Percentiles rank a stretch among this genome's conserved stretches.
phyloP scores from a whole-genome alignment of 208 protist species.

The Leishmania braziliensis region DNA sequence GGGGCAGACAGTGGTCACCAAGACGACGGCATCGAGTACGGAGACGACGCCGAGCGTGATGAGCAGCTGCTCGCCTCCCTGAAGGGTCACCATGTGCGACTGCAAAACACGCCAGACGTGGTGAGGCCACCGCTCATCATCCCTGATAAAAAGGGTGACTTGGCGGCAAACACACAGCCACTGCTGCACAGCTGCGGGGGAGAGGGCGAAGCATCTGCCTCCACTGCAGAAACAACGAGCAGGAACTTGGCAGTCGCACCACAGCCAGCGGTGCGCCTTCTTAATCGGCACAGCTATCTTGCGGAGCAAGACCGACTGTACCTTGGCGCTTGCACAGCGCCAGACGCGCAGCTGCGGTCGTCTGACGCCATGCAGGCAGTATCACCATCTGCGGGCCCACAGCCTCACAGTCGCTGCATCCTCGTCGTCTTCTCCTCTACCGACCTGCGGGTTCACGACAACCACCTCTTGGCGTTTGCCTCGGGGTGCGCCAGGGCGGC shows the following conservation, averaged over 20 bases:
- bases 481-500: constrained; percentile 47
- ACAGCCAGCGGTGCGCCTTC: constrained; percentile 6
- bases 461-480: constrained; percentile 83
- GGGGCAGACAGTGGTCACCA: not conserved
- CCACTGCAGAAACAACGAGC: not conserved
- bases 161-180: not conserved
- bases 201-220: not conserved
- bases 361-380: not conserved
- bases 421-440: constrained; percentile 82
- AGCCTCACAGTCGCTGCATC: constrained; percentile 37
- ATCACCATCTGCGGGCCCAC: not conserved
- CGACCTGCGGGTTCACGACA: constrained; percentile 88
- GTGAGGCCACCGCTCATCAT: constrained; percentile 19
- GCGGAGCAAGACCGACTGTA: constrained; percentile 65
- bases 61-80: constrained; percentile 5
- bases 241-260: not conserved
- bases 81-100: constrained; percentile 9
- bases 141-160: constrained; percentile 25
- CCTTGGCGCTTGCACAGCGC: constrained; percentile 45
- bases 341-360: constrained; percentile 37
- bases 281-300: constrained; percentile 38
- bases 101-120: constrained; percentile 23
- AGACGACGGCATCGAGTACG: constrained; percentile 7
- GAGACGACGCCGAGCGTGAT: constrained; percentile 24
- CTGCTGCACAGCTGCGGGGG: not conserved